Evolutionary conservation across 2,329 filamentous ascomycete genomes (phyloP).

Genomic region (Phoma sp.): DNA sequence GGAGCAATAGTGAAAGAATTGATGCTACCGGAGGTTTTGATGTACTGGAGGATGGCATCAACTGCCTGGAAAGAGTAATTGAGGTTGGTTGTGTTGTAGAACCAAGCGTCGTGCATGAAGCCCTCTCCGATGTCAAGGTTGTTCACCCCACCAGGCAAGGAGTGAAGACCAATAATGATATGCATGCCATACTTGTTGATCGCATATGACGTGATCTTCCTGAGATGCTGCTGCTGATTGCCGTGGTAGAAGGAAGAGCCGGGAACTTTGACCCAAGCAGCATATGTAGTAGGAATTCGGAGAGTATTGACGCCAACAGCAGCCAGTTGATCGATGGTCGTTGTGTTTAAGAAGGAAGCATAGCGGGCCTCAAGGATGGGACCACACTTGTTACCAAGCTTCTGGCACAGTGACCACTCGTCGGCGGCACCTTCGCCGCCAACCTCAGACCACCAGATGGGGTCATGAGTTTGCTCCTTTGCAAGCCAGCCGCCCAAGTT

Average conservation of each 20-base stretch:
- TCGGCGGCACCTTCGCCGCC: conserved; percentile 28
- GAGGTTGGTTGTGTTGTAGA: conserved; percentile 43
- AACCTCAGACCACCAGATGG: conserved; percentile 30
- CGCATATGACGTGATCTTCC: conserved; percentile 42
- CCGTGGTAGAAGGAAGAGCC: conserved; percentile 42
- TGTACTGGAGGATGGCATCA: conserved; percentile 39
- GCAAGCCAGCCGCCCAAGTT: conserved; percentile 44
- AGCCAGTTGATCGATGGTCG: conserved; percentile 41
- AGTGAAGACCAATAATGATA: conserved; percentile 43
- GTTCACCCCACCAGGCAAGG: conserved; percentile 41
- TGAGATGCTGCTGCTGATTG: conserved; percentile 36
- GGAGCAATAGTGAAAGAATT: conserved; percentile 43
- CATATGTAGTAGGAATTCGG: conserved; percentile 46
- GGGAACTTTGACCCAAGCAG: conserved; percentile 44
- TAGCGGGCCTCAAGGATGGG: conserved; percentile 37
- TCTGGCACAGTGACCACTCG: conserved; percentile 44
- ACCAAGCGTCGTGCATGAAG: conserved; percentile 39
- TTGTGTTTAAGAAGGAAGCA: conserved; percentile 34
- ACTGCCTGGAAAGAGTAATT: conserved; percentile 41
- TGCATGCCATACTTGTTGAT: conserved; percentile 46
- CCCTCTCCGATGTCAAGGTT: conserved; percentile 14
- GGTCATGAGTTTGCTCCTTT: conserved; percentile 35
- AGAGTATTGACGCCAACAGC: conserved; percentile 40
- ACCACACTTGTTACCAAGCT: conserved; percentile 35
- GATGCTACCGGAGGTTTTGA: conserved; percentile 32